Evolutionary conservation across 1,284 basidiomycete species (phyloP).

Genomic region (Nidula niveotomentosa): DNA sequence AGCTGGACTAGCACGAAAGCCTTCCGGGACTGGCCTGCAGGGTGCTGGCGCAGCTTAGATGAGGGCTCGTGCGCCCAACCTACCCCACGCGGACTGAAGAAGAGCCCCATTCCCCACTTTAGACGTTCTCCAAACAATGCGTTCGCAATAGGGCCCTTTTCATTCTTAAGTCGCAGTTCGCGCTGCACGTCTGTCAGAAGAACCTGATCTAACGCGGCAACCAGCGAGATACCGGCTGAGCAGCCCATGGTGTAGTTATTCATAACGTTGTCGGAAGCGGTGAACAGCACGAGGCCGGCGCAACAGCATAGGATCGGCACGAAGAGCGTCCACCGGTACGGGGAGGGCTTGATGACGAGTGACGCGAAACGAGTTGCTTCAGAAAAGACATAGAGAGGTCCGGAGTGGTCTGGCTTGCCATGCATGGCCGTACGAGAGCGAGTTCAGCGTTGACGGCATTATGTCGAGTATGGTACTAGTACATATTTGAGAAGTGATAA

Average conservation of each 20-base stretch:
- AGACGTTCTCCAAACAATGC: constrained; percentile 2
- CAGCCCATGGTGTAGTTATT: neutral
- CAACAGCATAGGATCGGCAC: neutral
- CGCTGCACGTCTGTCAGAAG: neutral
- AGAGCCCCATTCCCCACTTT: constrained; percentile 15
- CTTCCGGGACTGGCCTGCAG: constrained; percentile 7
- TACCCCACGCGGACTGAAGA: constrained; percentile 18
- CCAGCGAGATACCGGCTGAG: neutral
- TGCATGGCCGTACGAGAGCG: no score
- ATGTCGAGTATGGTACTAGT: no score
- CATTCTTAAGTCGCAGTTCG: neutral
- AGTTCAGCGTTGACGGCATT: no score
- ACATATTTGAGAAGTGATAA: no score
- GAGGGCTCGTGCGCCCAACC: constrained; percentile 21
- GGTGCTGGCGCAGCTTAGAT: constrained; percentile 1
- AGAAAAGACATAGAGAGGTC: neutral
- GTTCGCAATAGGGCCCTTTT: no score
- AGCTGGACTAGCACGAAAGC: constrained; percentile 4
- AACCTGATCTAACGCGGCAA: neutral
- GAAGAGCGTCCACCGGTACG: neutral
- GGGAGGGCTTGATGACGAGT: neutral
- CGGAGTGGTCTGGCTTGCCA: no score
- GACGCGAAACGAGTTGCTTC: neutral
- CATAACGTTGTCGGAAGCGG: neutral
- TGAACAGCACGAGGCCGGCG: neutral